phyloP scores from a whole-genome alignment of 2,329 filamentous ascomycete species.

The Elsinoe arachidis region DNA sequence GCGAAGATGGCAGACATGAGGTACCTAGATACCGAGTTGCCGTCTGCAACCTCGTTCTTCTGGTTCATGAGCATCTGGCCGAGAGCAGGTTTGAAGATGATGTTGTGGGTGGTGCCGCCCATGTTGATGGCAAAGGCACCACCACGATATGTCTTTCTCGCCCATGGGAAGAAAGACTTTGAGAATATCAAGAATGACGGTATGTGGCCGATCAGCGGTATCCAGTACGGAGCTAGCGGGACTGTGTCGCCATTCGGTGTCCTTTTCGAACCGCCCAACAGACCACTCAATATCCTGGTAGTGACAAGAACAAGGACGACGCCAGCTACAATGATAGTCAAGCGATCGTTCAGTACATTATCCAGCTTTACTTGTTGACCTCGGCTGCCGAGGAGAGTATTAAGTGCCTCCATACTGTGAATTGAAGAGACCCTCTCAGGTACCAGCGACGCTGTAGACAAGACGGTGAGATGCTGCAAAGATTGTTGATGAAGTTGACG shows the following conservation, averaged over 20 bases:
- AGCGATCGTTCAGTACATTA: not conserved
- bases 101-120: slow-evolving; percentile 41
- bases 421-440: not conserved
- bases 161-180: slow-evolving; percentile 35
- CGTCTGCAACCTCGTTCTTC: slow-evolving; percentile 25
- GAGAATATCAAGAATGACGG: slow-evolving; percentile 41
- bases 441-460: no score
- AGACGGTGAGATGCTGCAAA: not conserved
- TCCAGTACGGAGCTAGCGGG: slow-evolving; percentile 49
- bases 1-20: slow-evolving; percentile 34
- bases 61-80: slow-evolving; percentile 33
- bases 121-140: slow-evolving; percentile 43
- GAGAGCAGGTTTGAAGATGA: slow-evolving; percentile 43
- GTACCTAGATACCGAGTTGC: slow-evolving; percentile 21
- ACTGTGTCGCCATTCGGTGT: slow-evolving; percentile 28
- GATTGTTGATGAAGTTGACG: not conserved
- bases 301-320: slow-evolving; percentile 9
- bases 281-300: slow-evolving; percentile 15
- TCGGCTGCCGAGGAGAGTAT: not conserved
- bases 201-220: slow-evolving; percentile 50
- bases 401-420: not conserved
- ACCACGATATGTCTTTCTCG: slow-evolving; percentile 31
- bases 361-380: not conserved
- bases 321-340: not conserved
- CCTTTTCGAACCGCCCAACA: slow-evolving; percentile 11